Base-by-base conservation (phyloP, 768 basidiomycete species). In the Austroboletus eburneus region DNA sequence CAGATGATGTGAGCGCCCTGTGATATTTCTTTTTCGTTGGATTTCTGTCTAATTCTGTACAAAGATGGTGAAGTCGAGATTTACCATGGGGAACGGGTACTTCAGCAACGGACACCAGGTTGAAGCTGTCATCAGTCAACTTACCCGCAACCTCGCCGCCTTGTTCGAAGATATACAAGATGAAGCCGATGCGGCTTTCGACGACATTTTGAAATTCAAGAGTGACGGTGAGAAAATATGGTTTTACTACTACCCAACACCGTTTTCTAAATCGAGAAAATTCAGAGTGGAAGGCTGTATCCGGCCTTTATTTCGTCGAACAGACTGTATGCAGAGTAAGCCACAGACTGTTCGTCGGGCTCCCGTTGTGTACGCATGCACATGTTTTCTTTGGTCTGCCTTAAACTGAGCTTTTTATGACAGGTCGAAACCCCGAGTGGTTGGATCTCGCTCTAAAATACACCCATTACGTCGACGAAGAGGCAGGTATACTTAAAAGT, bases 331-430 rank as follows among this genome's bases (percentile, higher is more conserved):
- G 67, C 23, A 67, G 74, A 20, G 57, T 67, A 2, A 72, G 63
- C 42, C 77, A 74, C 52, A 69, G 79, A 16, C 41, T 71, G 5
- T 75, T 80, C 43, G 72, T 79, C 9, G 79, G 78, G 7, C 34
- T 35, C 10, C 34, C 34, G 25, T 6, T 43, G 20, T 34, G 42
- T 43, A 34, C n/a, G 16, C n/a, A 6, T 18, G 2, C 17, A 35
- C 1, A 9, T 39, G 7, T 22, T 9, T 7, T 39, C 13, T 16
- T 25, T 39, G 9, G n/a, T n/a, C n/a, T n/a, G n/a, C n/a, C n/a
- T n/a, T n/a, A n/a, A n/a, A 32, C 30, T 32, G 13, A 39, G 10
- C 3, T 16, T 23, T 8, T 12, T 18, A 20, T 18, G 27, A 40
- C 21, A 42, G 41, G 73, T 54, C 63, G 71, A 8, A 50, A 74